Base-by-base conservation (phyloP, 768 basidiomycete genomes). In the Cyclocybe aegerita region DNA sequence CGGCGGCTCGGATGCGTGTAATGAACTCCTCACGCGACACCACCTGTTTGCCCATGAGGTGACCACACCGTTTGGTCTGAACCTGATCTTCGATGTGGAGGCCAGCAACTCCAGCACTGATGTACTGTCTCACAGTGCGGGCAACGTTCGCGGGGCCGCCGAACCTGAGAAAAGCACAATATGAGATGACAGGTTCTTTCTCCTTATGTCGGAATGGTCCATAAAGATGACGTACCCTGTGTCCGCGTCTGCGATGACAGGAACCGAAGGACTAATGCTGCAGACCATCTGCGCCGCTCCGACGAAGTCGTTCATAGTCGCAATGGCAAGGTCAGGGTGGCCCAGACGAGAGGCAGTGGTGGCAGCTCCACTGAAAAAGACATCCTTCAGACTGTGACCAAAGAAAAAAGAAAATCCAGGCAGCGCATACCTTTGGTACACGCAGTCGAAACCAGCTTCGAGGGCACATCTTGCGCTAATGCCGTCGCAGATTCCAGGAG, bases 21-120 rank as follows among this genome's bases (percentile, higher is more conserved):
- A 88, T 44, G 54, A 86, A 86, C 60, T 87, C 88, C 59, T 88
- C 86, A 3, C 85, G 79, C 2, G 86, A 86, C 23, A 89, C 88
- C 37, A 90, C 85, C 61, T 88, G 85, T 65, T 90, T 90, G 37
- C 88, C 88, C 62, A 86, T 75, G 37, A 90, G 69, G 62, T 90
- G 88, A 1, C 88, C 87, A 49, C 87, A 89, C 40, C 86, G 80
- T 65, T 89, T 89, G 3, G 86, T 88, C 63, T 88, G 88, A 1
- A 88, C 85, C 66, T 90, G 87, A 61, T 88, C 87, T 65, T 90
- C 87, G 36, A 90, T 88, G 65, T 90, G 87, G 61, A 88, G 72
- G 1, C 72, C 88, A 10, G 87, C 88, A 17, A 88, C 81, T 34
- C 88, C 87, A 15, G 85, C 80, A 30, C 77, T 75, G 8, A 70